Conservation (phyloP, 345 rosid species). For the Excoecaria cochinchinensis region DNA sequence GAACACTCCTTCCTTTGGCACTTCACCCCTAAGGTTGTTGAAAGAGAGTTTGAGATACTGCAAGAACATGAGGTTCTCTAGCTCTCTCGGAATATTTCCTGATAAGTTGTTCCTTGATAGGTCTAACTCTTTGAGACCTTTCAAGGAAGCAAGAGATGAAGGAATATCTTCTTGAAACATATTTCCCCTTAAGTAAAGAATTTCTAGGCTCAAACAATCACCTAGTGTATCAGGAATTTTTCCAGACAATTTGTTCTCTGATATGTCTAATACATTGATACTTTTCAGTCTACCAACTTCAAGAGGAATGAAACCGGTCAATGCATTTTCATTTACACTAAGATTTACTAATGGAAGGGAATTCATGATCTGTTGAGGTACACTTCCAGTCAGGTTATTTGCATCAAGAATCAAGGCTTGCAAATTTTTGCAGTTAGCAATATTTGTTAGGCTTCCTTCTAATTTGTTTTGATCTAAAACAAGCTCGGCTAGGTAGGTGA, state of each 20-base stretch:
- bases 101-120: conserved; percentile 13
- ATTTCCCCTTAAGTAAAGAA: conserved; percentile 8
- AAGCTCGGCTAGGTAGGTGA: neutral
- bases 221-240: conserved; percentile 15
- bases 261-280: neutral
- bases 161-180: conserved; percentile 11
- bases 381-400: conserved; percentile 9
- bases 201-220: conserved; percentile 3
- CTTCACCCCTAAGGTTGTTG: conserved; percentile 15
- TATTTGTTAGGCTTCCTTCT: conserved; percentile 14
- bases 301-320: neutral
- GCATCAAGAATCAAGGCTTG: neutral
- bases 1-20: conserved; percentile 12
- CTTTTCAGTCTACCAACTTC: conserved; percentile 12
- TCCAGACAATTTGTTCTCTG: conserved; percentile 2
- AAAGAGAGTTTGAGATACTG: conserved; percentile 4
- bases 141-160: neutral
- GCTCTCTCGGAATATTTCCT: conserved; percentile 10
- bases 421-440: neutral
- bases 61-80: neutral
- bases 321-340: neutral
- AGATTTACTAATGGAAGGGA: neutral
- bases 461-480: neutral
- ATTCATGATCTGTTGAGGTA: conserved; percentile 6
- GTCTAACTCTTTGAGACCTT: conserved; percentile 5